phyloP scores from a whole-genome alignment of 1,284 basidiomycete genomes.

The Microbotryum scabiosae region DNA sequence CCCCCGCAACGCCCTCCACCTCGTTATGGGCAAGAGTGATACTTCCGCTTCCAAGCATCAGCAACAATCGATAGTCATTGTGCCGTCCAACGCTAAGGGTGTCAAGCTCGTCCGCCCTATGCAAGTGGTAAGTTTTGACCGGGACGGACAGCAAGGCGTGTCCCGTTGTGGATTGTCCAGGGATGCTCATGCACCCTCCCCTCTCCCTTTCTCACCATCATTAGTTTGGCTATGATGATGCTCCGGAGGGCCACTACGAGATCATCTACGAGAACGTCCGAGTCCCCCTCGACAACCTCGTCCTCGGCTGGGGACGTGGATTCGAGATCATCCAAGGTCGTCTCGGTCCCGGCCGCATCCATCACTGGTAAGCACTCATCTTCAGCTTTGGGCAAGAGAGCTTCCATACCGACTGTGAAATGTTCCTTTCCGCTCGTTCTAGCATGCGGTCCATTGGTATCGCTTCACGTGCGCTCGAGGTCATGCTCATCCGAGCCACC shows the following conservation, averaged over 20 bases:
- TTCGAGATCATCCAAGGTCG: conserved; percentile 88
- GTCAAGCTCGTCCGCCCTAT: conserved; percentile 85
- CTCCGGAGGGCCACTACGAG: conserved; percentile 78
- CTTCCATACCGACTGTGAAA: too few species aligned
- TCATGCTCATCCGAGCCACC: conserved; percentile 84
- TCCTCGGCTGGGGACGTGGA: conserved; percentile 76
- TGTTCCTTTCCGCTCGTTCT: not conserved
- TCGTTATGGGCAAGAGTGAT: conserved; percentile 81
- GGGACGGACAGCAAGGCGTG: conserved; percentile 25
- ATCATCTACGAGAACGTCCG: conserved; percentile 89
- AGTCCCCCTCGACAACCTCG: conserved; percentile 70
- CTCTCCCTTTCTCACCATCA: too few species aligned
- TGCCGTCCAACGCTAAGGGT: conserved; percentile 77
- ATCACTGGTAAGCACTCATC: conserved; percentile 57
- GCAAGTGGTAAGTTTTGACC: conserved; percentile 52
- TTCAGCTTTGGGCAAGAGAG: too few species aligned
- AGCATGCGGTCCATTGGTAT: conserved; percentile 87
- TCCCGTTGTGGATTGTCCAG: not conserved
- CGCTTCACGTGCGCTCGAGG: conserved; percentile 74
- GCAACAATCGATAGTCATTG: conserved; percentile 89
- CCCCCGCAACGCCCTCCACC: conserved; percentile 76
- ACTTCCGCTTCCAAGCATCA: conserved; percentile 47
- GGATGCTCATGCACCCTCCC: not conserved
- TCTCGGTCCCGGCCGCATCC: conserved; percentile 90
- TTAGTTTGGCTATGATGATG: conserved; percentile 79